These are phyloP conservation scores for Rhizophlyctis rosea DNA, from an alignment of 192 early-diverging fungal species.

Conservation along the genomic window DNA sequence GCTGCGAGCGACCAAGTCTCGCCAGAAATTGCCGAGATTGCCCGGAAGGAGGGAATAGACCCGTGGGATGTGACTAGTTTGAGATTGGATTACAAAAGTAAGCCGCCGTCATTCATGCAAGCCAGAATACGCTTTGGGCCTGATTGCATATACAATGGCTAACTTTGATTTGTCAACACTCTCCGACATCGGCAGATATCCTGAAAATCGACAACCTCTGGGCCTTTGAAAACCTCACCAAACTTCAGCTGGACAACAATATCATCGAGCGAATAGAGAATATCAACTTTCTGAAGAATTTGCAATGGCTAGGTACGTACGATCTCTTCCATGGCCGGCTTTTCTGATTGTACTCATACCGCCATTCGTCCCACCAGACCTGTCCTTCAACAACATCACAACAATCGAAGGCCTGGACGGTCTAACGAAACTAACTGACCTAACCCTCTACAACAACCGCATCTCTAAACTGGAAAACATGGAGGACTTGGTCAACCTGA, in stretches of 20 bases:
- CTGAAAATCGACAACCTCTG: slow-evolving; percentile 66
- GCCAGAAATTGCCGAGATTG: slow-evolving; percentile 59
- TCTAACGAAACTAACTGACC: slow-evolving; percentile 55
- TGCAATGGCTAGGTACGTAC: slow-evolving; percentile 56
- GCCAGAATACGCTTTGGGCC: background rate
- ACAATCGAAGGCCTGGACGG: slow-evolving; percentile 56
- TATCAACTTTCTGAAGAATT: slow-evolving; percentile 52
- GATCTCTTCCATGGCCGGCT: too few species aligned
- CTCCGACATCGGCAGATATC: slow-evolving; percentile 43
- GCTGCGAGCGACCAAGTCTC: slow-evolving; percentile 57
- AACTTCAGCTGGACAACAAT: slow-evolving; percentile 66
- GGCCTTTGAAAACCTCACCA: slow-evolving; percentile 57
- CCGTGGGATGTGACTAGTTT: slow-evolving; percentile 42
- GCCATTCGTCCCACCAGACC: slow-evolving; percentile 37
- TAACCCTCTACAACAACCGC: slow-evolving; percentile 64
- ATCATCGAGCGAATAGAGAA: slow-evolving; percentile 68
- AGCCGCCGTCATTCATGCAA: background rate
- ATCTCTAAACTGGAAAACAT: slow-evolving; percentile 54
- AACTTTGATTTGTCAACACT: background rate
- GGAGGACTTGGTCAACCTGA: slow-evolving; percentile 56
- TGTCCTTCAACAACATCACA: slow-evolving; percentile 65
- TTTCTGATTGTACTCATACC: too few species aligned
- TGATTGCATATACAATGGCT: background rate
- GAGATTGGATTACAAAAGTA: slow-evolving; percentile 65
- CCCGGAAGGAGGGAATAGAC: slow-evolving; percentile 57